Conservation (phyloP, 805 yeast genomes). For the Candida pseudoglaebosa region DNA sequence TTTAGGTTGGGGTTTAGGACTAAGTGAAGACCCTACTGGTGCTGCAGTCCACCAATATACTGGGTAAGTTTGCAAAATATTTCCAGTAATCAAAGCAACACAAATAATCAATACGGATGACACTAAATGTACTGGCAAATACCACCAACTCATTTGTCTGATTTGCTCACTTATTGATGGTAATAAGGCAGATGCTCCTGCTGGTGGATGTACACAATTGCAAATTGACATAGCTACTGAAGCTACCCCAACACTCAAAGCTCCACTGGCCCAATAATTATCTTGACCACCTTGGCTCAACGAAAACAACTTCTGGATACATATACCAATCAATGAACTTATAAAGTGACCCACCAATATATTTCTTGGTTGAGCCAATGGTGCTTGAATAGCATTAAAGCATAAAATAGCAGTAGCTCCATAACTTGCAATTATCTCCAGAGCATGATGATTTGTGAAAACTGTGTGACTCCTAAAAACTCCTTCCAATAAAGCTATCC, state of each 20-base stretch:
- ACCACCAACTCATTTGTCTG: conserved; percentile 61
- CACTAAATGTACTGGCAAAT: conserved; percentile 51
- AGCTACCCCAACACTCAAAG: conserved; percentile 51
- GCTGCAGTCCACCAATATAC: conserved; percentile 56
- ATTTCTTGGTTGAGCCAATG: conserved; percentile 64
- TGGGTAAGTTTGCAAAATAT: conserved; percentile 52
- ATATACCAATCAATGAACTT: conserved; percentile 50
- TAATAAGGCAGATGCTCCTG: conserved; percentile 64
- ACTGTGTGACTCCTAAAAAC: conserved; percentile 39
- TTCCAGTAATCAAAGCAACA: conserved; percentile 52
- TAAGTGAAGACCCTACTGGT: conserved; percentile 11
- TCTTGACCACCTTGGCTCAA: conserved; percentile 39
- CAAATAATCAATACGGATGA: conserved; percentile 44
- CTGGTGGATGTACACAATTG: conserved; percentile 66
- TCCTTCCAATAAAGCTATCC: conserved; percentile 44
- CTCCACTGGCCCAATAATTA: conserved; percentile 56
- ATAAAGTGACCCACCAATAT: conserved; percentile 54
- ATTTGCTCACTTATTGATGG: conserved; percentile 48
- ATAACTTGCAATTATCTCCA: conserved; percentile 49
- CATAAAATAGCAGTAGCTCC: conserved; percentile 63
- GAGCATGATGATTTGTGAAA: conserved; percentile 41
- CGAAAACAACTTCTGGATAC: conserved; percentile 51
- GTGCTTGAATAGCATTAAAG: conserved; percentile 52
- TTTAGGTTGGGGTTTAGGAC: too few species aligned
- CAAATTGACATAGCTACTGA: conserved; percentile 51